Conservation (phyloP, 768 basidiomycete genomes). For the Rhodosporidiobolus odoratus region DNA sequence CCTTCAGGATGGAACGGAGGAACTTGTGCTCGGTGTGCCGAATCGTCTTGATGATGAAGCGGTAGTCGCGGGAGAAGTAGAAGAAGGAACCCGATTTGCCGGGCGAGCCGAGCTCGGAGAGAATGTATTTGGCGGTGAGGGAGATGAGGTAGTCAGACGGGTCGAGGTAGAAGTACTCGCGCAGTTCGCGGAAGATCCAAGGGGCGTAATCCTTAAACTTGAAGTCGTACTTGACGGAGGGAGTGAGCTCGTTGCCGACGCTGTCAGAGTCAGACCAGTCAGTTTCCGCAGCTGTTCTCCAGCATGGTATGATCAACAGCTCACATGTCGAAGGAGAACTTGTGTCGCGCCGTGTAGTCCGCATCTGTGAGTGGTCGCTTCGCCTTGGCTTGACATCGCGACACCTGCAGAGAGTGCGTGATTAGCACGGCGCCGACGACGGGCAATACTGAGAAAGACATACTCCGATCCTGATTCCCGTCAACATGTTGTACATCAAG, state of each 20-base stretch:
- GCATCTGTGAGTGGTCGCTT: conserved; percentile 74
- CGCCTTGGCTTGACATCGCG: conserved; percentile 91
- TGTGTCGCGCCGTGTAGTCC: conserved; percentile 83
- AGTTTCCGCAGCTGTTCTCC: background rate
- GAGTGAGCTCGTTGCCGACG: conserved; percentile 94
- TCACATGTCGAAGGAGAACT: conserved; percentile 94
- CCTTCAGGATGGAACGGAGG: conserved; percentile 70
- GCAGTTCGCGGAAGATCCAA: conserved; percentile 91
- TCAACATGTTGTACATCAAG: conserved; percentile 99
- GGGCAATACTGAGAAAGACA: conserved; percentile 42
- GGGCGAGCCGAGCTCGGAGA: conserved; percentile 93
- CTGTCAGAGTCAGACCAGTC: conserved; percentile 48
- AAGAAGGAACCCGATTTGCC: conserved; percentile 99
- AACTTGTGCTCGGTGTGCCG: conserved; percentile 91
- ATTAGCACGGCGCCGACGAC: background rate
- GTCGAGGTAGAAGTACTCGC: conserved; percentile 91
- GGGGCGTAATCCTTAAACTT: conserved; percentile 99
- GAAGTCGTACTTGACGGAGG: conserved; percentile 97
- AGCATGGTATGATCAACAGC: conserved; percentile 42
- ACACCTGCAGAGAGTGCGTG: conserved; percentile 59
- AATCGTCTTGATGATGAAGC: conserved; percentile 99
- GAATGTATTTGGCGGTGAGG: conserved; percentile 92
- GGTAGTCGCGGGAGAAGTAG: conserved; percentile 97
- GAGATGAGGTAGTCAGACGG: conserved; percentile 96
- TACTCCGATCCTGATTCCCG: conserved; percentile 91